A percentile compares a stretch with the other conserved stretches of the same genome.
Conservation (phyloP, 2,329 filamentous ascomycete species). For the Stemphylium beticola region DNA sequence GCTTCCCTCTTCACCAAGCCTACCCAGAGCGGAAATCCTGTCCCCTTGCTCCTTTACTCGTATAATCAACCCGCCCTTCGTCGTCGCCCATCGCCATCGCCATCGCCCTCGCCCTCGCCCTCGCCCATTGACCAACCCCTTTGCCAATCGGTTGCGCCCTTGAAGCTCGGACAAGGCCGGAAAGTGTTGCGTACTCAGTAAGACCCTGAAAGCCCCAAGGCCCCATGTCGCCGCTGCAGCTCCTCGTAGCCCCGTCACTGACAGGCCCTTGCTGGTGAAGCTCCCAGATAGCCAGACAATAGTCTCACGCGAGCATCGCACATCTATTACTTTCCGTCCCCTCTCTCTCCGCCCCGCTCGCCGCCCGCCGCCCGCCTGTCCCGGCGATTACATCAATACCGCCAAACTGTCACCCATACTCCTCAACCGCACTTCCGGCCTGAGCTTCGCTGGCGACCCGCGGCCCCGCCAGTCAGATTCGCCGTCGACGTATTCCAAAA, state of each 20-base stretch:
- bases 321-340: neutral
- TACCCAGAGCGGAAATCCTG: constrained; percentile 8
- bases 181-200: constrained; percentile 39
- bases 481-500: constrained; percentile 32
- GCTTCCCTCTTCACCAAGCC: constrained; percentile 12
- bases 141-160: constrained; percentile 8
- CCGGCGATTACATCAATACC: constrained; percentile 64
- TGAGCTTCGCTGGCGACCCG: constrained; percentile 86
- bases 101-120: neutral
- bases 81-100: neutral
- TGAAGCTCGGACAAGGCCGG: constrained; percentile 36
- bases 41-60: constrained; percentile 4
- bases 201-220: constrained; percentile 29
- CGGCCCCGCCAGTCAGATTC: constrained; percentile 52
- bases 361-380: neutral
- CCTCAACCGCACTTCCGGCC: constrained; percentile 74
- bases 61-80: neutral
- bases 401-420: constrained; percentile 96
- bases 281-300: neutral
- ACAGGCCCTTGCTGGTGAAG: constrained; percentile 1
- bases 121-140: too few species aligned
- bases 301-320: constrained; percentile 2
- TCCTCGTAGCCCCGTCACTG: constrained; percentile 7
- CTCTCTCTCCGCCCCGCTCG: neutral
- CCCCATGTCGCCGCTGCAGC: constrained; percentile 3